Base-by-base conservation (phyloP, 495 filamentous ascomycete species). In the Penicillium bialowiezense region DNA sequence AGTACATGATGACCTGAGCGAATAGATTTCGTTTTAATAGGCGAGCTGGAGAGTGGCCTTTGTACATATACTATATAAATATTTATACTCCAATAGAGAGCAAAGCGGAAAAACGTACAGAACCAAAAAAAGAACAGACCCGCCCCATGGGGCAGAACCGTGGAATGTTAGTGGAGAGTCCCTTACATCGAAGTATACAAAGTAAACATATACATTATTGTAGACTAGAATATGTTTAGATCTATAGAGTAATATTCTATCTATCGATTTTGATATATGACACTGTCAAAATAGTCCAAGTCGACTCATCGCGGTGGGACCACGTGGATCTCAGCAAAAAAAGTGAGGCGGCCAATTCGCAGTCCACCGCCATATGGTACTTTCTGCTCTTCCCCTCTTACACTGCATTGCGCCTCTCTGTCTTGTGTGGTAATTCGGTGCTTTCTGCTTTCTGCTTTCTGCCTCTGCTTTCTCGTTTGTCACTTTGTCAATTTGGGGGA, bases 1-100 rank as follows among this genome's bases (percentile, higher is more conserved):
- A 97, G 66, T 98, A 98, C 66, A 86, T 87, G 60, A 86, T 95
- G 86, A 97, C 93, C 20, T 95, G 53, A 54, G 42, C 8, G 3
- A 26, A 54, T 47, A n/a, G n/a, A n/a, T n/a, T n/a, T n/a, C n/a
- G n/a, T 51, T 33, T 47, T 56, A 51, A 50, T 28, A 28, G 24
- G 24, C 24, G n/a, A n/a, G n/a, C n/a, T n/a, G n/a, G n/a, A n/a
- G n/a, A n/a, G n/a, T n/a, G n/a, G n/a, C n/a, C n/a, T n/a, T n/a
- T n/a, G n/a, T n/a, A n/a, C n/a, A n/a, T n/a, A n/a, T n/a, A n/a
- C n/a, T n/a, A n/a, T n/a, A n/a, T n/a, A n/a, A n/a, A n/a, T n/a
- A n/a, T n/a, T n/a, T n/a, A n/a, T n/a, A n/a, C n/a, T n/a, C n/a
- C n/a, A n/a, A n/a, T n/a, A n/a, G n/a, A n/a, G n/a, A n/a, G n/a